Percentiles rank a stretch among this genome's conserved stretches.
Conservation (phyloP, 2,329 filamentous ascomycete species). For the Fusarium verrucosum region DNA sequence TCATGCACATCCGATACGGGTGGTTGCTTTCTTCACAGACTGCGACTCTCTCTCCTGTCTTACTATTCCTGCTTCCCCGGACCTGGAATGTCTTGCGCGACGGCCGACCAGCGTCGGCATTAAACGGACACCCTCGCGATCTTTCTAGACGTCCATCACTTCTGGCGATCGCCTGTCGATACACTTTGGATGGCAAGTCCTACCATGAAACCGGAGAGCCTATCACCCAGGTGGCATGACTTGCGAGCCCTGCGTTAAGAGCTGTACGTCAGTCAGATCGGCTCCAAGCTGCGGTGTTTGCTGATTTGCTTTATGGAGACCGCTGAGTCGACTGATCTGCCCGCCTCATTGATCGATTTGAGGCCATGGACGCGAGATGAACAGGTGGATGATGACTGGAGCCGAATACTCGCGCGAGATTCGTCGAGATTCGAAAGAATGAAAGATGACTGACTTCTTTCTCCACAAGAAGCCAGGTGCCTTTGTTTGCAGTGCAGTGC, state of each 20-base stretch:
- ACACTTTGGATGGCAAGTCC: conserved; percentile 3
- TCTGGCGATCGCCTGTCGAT: conserved; percentile 15
- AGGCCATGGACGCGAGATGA: conserved; percentile 28
- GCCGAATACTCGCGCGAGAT: conserved; percentile 29
- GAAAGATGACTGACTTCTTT: conserved; percentile 19
- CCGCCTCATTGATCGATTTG: conserved; percentile 34
- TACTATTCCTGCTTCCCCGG: conserved; percentile 21
- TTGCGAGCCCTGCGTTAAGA: conserved; percentile 42
- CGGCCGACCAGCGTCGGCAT: conserved; percentile 28
- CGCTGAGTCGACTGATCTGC: conserved; percentile 17
- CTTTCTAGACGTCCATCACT: conserved; percentile 19
- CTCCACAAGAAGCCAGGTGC: conserved; percentile 25
- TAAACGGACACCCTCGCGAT: conserved; percentile 21
- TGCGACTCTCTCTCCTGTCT: conserved; percentile 18
- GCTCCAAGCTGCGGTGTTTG: conserved; percentile 24
- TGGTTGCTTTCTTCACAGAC: conserved; percentile 27
- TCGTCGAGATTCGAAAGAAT: conserved; percentile 29
- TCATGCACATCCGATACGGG: conserved; percentile 35
- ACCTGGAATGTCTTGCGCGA: conserved; percentile 21
- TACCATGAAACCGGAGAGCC: background rate
- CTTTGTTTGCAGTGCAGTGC: conserved; percentile 23
- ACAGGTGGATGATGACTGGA: conserved; percentile 21
- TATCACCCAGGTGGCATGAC: conserved; percentile 40
- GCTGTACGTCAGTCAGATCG: conserved; percentile 40
- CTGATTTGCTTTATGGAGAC: conserved; percentile 23